Evolutionary conservation across 495 filamentous ascomycete genomes (phyloP).

Genomic region (Lichina pygmaea): DNA sequence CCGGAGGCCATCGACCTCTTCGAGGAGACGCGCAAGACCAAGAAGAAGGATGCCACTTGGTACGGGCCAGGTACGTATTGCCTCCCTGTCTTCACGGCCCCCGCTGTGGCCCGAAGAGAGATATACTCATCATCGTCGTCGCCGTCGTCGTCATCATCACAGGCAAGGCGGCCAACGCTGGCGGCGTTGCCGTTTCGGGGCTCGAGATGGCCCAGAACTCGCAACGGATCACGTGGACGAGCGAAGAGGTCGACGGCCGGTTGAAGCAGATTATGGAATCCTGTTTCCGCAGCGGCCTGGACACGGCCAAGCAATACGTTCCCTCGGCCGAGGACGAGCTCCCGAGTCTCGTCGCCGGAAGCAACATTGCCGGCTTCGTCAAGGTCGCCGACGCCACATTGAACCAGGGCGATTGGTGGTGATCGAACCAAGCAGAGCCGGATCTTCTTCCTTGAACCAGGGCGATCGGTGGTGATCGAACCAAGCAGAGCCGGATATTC

Average conservation of each 20-base stretch:
- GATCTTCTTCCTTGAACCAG: constrained; percentile 45
- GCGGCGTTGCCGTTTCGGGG: constrained; percentile 90
- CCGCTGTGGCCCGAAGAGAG: neutral
- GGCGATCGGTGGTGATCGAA: constrained; percentile 69
- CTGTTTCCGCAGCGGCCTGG: constrained; percentile 76
- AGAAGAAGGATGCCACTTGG: constrained; percentile 58
- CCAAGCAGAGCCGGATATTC: neutral
- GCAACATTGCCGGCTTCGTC: constrained; percentile 91
- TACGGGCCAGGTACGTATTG: constrained; percentile 57
- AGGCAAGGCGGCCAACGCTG: constrained; percentile 80
- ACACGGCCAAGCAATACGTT: constrained; percentile 73
- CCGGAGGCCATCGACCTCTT: constrained; percentile 88
- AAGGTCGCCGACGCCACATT: constrained; percentile 91
- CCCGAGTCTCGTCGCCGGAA: constrained; percentile 71
- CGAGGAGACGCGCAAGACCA: constrained; percentile 49
- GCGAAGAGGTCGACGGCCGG: constrained; percentile 73
- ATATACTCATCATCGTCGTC: neutral
- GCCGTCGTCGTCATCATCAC: neutral
- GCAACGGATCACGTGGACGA: constrained; percentile 55
- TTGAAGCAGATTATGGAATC: constrained; percentile 85
- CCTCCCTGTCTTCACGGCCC: neutral
- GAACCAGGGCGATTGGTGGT: constrained; percentile 96
- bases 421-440: neutral
- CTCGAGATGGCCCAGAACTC: constrained; percentile 99
- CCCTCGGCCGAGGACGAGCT: constrained; percentile 52